Evolutionary conservation across 192 early-diverging fungal species (phyloP), one percentile per base, ranked within the genome.

Genomic region (Linnemannia hyalina): DNA sequence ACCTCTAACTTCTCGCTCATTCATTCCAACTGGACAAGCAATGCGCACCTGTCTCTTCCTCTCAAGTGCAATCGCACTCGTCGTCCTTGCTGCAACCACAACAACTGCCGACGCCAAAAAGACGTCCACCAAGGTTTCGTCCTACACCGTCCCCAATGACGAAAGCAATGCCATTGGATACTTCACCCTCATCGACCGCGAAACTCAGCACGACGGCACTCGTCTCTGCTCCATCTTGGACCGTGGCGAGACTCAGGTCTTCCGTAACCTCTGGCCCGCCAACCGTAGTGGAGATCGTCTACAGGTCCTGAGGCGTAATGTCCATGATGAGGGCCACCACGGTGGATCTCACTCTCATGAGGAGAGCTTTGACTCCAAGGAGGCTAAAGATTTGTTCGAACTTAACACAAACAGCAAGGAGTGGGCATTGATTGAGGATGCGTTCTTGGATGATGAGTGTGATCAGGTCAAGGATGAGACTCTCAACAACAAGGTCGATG

Each of bases 31-130:
- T 32, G 63, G 44, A 6, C 38, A 22, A 52, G 75, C 40, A 38
- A 86, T 86, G 84, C 84, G 79, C 52, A 70, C 65, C 23, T 86
- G 84, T 78, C 79, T 86, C 72, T 81, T 86, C 73, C 54, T 86
- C 55, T 78, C 84, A 8, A 81, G 36, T 41, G 84, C 84, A 9
- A 57, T 86, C 42, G 84, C 80, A 2, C 75, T 86, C 9, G 84
- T 70, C 11, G 83, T 70, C 7, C 47, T 85, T 10, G 70, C 75
- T 13, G 52, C 81, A 15, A 5, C 38, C 38, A n/a, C 42, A 16
- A 5, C 71, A 32, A 26, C 63, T 22, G 35, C 73, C 1, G 38
- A 71, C 42, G 78, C 57, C 32, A 68, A 78, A 26, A 60, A 60
- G 23, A 9, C 55, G 26, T 23, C 55, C 18, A 55, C 70, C 32